These are phyloP conservation scores for Tulasnella sp. DNA, from an alignment of 768 basidiomycete genomes.

Conservation along the genomic window DNA sequence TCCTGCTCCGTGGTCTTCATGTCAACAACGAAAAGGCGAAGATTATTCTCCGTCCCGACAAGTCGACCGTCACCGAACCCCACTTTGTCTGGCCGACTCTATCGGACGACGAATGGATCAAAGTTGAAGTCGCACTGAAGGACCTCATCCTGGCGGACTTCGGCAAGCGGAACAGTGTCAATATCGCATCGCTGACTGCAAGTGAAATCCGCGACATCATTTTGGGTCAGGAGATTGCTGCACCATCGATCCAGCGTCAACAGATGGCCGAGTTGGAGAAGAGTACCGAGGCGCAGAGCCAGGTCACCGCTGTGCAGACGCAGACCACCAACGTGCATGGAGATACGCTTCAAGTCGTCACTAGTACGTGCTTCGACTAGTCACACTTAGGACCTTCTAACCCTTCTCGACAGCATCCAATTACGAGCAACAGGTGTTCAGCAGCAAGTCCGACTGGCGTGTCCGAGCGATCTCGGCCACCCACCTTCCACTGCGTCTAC, in stretches of 20 bases:
- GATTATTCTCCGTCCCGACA: constrained; percentile 94
- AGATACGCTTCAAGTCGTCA: constrained; percentile 88
- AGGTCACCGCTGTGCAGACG: constrained; percentile 94
- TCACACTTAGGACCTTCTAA: neutral
- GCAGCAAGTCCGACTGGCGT: constrained; percentile 99
- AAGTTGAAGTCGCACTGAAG: constrained; percentile 97
- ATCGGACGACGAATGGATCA: constrained; percentile 93
- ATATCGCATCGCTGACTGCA: constrained; percentile 91
- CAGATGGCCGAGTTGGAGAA: constrained; percentile 99
- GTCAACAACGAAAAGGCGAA: constrained; percentile 99
- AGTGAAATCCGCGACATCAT: constrained; percentile 98
- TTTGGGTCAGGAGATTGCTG: constrained; percentile 95
- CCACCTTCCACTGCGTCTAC: constrained; percentile 86
- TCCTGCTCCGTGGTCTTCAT: constrained; percentile 92
- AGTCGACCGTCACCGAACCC: constrained; percentile 90
- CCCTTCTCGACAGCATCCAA: constrained; percentile 54
- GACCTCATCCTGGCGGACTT: constrained; percentile 95
- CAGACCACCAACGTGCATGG: constrained; percentile 97
- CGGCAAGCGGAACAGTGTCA: constrained; percentile 97
- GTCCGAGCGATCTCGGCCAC: constrained; percentile 96
- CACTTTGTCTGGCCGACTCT: constrained; percentile 97
- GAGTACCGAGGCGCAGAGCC: constrained; percentile 82
- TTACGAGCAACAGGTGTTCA: constrained; percentile 98
- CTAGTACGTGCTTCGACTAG: constrained; percentile 45
- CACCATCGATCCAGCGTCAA: constrained; percentile 74